A percentile compares a stretch with the other conserved stretches of the same genome.
Conservation (phyloP, 495 filamentous ascomycete species). For the Penicillium nucicola region DNA sequence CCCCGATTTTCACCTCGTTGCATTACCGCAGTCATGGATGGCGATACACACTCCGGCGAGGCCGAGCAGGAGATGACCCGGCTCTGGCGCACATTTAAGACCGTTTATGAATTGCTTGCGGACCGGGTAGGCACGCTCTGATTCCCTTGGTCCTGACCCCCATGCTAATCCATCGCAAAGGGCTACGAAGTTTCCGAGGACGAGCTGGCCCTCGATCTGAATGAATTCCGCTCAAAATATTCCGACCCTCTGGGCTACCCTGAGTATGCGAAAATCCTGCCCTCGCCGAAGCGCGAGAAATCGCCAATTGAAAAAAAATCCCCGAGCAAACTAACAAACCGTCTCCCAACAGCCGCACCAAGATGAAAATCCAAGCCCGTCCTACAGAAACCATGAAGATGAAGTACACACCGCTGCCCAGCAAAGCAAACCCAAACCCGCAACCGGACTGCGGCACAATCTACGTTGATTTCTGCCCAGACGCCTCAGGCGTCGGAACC, state of each 20-base stretch:
- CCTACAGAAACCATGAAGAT: conserved; percentile 79
- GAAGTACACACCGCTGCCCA: conserved; percentile 71
- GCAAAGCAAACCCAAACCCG: conserved; percentile 59
- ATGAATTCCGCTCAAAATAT: conserved; percentile 68
- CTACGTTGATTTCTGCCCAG: conserved; percentile 87
- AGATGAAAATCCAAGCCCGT: conserved; percentile 80
- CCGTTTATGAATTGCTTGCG: conserved; percentile 81
- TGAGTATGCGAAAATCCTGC: conserved; percentile 50
- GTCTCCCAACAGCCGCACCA: conserved; percentile 60
- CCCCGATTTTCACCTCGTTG: conserved; percentile 4
- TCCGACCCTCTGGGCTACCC: conserved; percentile 64
- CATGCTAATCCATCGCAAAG: conserved; percentile 43
- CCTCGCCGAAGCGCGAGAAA: not conserved
- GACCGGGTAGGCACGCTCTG: conserved; percentile 59
- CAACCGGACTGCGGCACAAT: conserved; percentile 75
- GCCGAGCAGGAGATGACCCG: conserved; percentile 65
- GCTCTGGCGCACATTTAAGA: conserved; percentile 86
- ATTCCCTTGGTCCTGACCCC: not conserved
- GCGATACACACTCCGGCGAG: conserved; percentile 50
- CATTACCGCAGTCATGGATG: conserved; percentile 43
- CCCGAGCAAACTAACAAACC: conserved; percentile 30
- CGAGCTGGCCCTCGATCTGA: conserved; percentile 78
- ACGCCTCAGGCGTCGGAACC: conserved; percentile 70
- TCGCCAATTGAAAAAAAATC: not conserved
- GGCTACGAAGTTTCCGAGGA: conserved; percentile 90